phyloP scores from a whole-genome alignment of 73 alveolate genomes.

The Paramecium primaurelia region DNA sequence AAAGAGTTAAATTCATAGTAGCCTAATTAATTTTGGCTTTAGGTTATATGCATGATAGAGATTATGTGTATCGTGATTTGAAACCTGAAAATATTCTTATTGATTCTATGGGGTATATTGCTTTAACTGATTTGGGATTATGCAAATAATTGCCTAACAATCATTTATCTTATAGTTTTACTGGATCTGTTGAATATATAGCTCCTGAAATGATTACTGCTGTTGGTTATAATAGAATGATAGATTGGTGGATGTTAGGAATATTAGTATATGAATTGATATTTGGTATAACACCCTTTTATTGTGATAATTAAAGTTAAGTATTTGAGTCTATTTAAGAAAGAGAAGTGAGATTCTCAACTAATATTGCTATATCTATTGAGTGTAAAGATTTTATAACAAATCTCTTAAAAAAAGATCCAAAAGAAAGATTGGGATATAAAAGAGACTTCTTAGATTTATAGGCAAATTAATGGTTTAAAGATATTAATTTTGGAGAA shows the following conservation, averaged over 20 bases:
- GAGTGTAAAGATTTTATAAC: conserved; percentile 84
- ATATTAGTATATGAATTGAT: conserved; percentile 88
- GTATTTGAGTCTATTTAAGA: conserved; percentile 87
- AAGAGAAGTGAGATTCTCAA: conserved; percentile 84
- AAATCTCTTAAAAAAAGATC: conserved; percentile 74
- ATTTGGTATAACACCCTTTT: conserved; percentile 95
- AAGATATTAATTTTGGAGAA: conserved; percentile 64
- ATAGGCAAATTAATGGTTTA: conserved; percentile 84
- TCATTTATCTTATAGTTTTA: conserved; percentile 81
- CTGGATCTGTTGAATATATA: conserved; percentile 96
- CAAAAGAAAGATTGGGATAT: conserved; percentile 85
- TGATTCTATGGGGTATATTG: conserved; percentile 68
- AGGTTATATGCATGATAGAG: conserved; percentile 84
- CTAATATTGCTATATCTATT: conserved; percentile 69
- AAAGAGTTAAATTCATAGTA: conserved; percentile 81
- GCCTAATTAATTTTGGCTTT: conserved; percentile 86
- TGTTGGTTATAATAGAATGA: conserved; percentile 88
- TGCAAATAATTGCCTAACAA: conserved; percentile 79
- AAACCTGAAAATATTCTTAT: conserved; percentile 94
- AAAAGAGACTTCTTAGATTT: conserved; percentile 69
- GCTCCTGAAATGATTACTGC: conserved; percentile 94
- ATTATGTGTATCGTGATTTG: conserved; percentile 90
- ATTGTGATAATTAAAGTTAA: conserved; percentile 78
- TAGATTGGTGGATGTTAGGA: conserved; percentile 98
- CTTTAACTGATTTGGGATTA: conserved; percentile 93